Evolutionary conservation across 2,329 filamentous ascomycete genomes (phyloP).

Genomic region (Rutstroemia sydowiana): DNA sequence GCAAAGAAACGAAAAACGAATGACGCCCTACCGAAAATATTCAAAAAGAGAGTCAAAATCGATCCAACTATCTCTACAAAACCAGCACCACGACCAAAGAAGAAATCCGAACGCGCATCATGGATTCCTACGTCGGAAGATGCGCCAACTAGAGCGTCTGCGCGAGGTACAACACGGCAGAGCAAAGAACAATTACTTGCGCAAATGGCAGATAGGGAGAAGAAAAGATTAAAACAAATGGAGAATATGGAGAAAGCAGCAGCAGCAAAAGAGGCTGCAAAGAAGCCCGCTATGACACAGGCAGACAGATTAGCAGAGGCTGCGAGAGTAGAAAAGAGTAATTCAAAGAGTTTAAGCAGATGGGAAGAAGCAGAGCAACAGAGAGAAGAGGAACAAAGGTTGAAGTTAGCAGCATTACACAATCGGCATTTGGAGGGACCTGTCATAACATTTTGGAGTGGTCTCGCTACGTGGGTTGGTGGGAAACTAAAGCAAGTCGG

Average conservation of each 20-base stretch:
- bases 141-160: slow-evolving; percentile 54
- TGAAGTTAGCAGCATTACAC: slow-evolving; percentile 79
- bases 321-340: slow-evolving; percentile 73
- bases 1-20: slow-evolving; percentile 77
- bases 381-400: slow-evolving; percentile 74
- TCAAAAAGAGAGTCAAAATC: slow-evolving; percentile 71
- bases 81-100: slow-evolving; percentile 45
- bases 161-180: slow-evolving; percentile 53
- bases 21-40: slow-evolving; percentile 62
- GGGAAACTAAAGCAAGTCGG: slow-evolving; percentile 67
- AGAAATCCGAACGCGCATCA: slow-evolving; percentile 63
- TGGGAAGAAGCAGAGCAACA: slow-evolving; percentile 93
- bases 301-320: slow-evolving; percentile 78
- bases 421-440: slow-evolving; percentile 81
- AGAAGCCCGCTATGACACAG: slow-evolving; percentile 78
- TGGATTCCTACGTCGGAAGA: slow-evolving; percentile 60
- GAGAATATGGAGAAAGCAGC: slow-evolving; percentile 53
- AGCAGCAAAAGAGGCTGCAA: slow-evolving; percentile 62
- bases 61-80: slow-evolving; percentile 41
- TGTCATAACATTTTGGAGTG: slow-evolving; percentile 89
- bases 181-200: slow-evolving; percentile 52
- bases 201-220: slow-evolving; percentile 67
- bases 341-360: slow-evolving; percentile 81
- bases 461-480: slow-evolving; percentile 74
- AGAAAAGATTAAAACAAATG: slow-evolving; percentile 62